Percentiles rank a stretch among this genome's conserved stretches.
Evolutionary conservation across 129 eudicot genomes (phyloP).

Genomic region (Heracleum sosnowskyi): DNA sequence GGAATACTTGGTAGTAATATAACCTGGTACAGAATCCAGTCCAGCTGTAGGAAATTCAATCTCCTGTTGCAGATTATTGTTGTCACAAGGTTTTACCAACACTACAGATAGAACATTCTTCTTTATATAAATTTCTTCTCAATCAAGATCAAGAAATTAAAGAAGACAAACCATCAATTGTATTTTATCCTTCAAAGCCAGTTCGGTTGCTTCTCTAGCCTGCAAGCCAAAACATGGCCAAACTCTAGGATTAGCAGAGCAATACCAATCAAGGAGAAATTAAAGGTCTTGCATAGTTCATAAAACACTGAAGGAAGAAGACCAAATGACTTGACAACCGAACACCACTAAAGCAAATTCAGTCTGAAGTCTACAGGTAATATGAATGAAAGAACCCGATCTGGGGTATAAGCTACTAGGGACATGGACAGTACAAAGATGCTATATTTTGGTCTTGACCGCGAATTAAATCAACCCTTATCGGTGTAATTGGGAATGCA

Average conservation of each 20-base stretch:
- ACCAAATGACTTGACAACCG: background rate
- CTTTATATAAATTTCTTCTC: constrained; percentile 2
- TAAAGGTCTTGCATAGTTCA: background rate
- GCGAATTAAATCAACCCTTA: background rate
- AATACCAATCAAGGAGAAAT: background rate
- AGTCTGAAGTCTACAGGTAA: background rate
- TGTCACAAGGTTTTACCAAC: constrained; percentile 40
- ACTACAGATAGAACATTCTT: constrained; percentile 19
- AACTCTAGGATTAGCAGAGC: constrained; percentile 1
- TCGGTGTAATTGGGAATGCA: background rate
- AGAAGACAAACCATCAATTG: constrained; percentile 71
- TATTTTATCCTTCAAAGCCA: constrained; percentile 62
- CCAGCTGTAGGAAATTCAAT: constrained; percentile 99
- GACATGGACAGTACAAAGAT: background rate
- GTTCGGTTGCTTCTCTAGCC: constrained; percentile 79
- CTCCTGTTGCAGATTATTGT: constrained; percentile 79
- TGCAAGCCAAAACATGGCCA: constrained; percentile 24
- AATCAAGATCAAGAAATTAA: constrained; percentile 8
- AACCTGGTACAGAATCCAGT: constrained; percentile 92
- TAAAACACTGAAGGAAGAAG: background rate
- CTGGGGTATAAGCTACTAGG: background rate
- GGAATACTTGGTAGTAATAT: constrained; percentile 8
- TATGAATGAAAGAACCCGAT: background rate
- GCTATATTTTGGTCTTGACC: background rate
- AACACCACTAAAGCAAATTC: background rate